Conservation (phyloP, 164 flowering plant species). For the Macadamia integrifolia region DNA sequence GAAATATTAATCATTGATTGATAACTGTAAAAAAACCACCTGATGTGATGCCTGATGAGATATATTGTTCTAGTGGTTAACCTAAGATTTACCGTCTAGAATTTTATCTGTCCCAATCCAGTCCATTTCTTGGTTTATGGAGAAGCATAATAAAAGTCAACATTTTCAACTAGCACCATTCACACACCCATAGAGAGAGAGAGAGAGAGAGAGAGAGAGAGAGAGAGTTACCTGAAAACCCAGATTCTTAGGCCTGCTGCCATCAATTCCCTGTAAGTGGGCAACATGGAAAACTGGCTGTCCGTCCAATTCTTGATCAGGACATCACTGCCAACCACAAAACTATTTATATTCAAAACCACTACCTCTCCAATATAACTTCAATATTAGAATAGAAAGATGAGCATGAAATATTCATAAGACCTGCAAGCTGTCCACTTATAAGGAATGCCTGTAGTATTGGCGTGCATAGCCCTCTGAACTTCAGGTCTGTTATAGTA, state of each 20-base stretch:
- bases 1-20: too few species aligned
- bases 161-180: too few species aligned
- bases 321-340: constrained; percentile 43
- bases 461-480: constrained; percentile 82
- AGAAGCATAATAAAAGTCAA: too few species aligned
- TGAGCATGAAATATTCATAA: background rate
- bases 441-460: constrained; percentile 55
- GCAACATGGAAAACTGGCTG: constrained; percentile 54
- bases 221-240: constrained; percentile 69
- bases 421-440: constrained; percentile 95
- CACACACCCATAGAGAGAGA: too few species aligned
- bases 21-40: too few species aligned
- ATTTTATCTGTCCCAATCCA: too few species aligned
- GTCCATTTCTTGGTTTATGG: too few species aligned
- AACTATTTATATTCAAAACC: background rate
- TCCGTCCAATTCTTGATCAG: constrained; percentile 68
- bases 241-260: constrained; percentile 77
- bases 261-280: constrained; percentile 64
- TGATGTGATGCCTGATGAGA: too few species aligned
- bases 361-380: too few species aligned
- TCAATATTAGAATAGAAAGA: background rate
- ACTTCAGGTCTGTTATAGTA: constrained; percentile 76
- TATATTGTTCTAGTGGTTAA: too few species aligned
- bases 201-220: too few species aligned
- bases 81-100: too few species aligned